Base-by-base conservation (phyloP, 163 green algal genomes). In the Trebouxiophyceae sp. region DNA sequence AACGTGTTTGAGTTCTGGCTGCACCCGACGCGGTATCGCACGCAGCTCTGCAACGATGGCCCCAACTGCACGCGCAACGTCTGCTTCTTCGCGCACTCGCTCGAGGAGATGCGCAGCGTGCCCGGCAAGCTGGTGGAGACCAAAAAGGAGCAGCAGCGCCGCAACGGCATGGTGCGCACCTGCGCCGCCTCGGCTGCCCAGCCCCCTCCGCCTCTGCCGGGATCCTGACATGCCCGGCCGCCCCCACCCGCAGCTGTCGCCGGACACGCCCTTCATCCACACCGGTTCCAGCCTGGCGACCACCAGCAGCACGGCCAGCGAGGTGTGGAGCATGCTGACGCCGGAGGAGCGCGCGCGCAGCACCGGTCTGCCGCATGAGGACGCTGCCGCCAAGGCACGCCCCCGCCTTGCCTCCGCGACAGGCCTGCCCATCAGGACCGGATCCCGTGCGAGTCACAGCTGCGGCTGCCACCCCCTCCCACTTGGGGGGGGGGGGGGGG, bases 1-100 rank as follows among this genome's bases (percentile, higher is more conserved):
- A 91, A 89, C 68, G 86, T 95, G 3, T 96, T 95, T 60, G 89
- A 95, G 77, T 90, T 91, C 67, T 94, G 87, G 85, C 81, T 96
- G 63, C 87, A 95, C 62, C 88, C 87, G 4, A 86, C 78, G 1
- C 81, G 85, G 60, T 93, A 91, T 65, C 77, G 85, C 67, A 92
- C 86, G 33, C 81, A 89, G 63, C 71, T 91, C 45, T 93, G 86
- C 79, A 91, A 85, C 28, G 77, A 89, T 59, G 85, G 83, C 28
- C 66, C 58, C 5, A 76, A 74, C 54, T 93, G 86, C 77, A 73
- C 70, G 33, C 75, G 86, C 29, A 70, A 76, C 54, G 86, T 92
- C 33, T 93, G 86, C 77, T 93, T 93, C 68, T 93, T 93, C 55
- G 86, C 86, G 32, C 86, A 93, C 67, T 72, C 47, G 30, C 65